phyloP scores from a whole-genome alignment of 2,329 filamentous ascomycete genomes.

The Rutstroemia sp. region DNA sequence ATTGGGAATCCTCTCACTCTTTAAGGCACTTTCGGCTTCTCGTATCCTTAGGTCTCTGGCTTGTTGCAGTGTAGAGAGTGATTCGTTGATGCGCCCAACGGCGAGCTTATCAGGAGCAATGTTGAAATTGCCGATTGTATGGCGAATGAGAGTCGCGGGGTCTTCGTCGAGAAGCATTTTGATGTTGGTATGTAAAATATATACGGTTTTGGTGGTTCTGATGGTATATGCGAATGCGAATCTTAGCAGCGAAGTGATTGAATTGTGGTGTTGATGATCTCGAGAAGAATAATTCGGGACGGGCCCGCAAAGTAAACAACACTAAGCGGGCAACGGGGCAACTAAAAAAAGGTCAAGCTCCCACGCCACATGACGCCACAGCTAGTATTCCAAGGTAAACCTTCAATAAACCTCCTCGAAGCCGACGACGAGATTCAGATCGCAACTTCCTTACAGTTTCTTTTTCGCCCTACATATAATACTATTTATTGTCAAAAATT shows the following conservation, averaged over 20 bases:
- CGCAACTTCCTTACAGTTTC: constrained; percentile 12
- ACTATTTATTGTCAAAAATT: not conserved
- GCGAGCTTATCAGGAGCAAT: constrained; percentile 81
- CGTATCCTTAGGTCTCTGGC: constrained; percentile 72
- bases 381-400: constrained; percentile 9
- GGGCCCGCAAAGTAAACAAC: constrained; percentile 3
- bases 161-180: constrained; percentile 94
- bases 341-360: not conserved
- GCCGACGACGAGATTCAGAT: constrained; percentile 8
- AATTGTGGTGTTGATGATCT: not conserved
- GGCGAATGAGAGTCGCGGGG: constrained; percentile 79
- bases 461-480: constrained; percentile 1
- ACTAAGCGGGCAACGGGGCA: constrained; percentile 1
- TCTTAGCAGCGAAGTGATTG: not conserved
- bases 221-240: not conserved
- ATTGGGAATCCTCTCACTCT: constrained; percentile 39
- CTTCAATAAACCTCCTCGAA: constrained; percentile 6
- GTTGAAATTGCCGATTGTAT: constrained; percentile 93
- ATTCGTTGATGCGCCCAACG: constrained; percentile 76
- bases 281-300: not conserved
- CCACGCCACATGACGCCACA: constrained; percentile 10
- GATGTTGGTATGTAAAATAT: constrained; percentile 12
- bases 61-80: constrained; percentile 73
- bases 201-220: not conserved
- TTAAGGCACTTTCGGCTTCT: constrained; percentile 59